Evolutionary conservation across 108 stramenopile species (phyloP), one percentile per base, ranked within the genome.

Genomic region (Conticribra weissflogii): DNA sequence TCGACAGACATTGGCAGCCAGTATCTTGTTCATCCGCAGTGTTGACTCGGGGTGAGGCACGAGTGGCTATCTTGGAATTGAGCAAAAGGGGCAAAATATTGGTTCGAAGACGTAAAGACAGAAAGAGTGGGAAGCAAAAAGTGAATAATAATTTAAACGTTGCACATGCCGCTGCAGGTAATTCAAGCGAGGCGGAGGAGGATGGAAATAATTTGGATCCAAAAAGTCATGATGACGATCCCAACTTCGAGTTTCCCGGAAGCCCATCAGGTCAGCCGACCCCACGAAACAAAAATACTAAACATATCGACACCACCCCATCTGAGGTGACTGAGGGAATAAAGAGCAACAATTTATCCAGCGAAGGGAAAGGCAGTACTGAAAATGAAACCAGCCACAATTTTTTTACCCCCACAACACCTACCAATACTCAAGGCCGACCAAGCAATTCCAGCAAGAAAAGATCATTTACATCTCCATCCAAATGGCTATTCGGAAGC

Each of bases 1-100:
- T n/a, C n/a, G n/a, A n/a, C n/a, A n/a, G n/a, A n/a, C n/a, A 64
- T 41, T 78, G 77, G 77, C 56, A 56, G 17, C 77, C 77, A 3
- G 52, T 78, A 8, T 70, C 77, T 24, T 63, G 21, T 14, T 49
- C 63, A 22, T 70, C 77, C 18, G 64, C 66, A 4, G 61, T 62
- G 4, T 41, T 78, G 22, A 78, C 69, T 19, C 54, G 64, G n/a
- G 30, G 53, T 28, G 77, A 78, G 63, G 77, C 77, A 1, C 54
- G 58, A 24, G 48, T 18, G 51, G 77, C 69, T 33, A 60, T 78
- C 9, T 7, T 44, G 56, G 69, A 66, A 59, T 54, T 78, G 48
- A 21, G 51, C 17, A 56, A 56, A 28, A 56, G 58, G 22, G 63
- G 58, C 30, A 32, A 49, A 30, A 34, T 73, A 44, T 36, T 69